Evolutionary conservation across 139 green algal species (phyloP).

Genomic region (Auxenochlorella pyrenoidosa): DNA sequence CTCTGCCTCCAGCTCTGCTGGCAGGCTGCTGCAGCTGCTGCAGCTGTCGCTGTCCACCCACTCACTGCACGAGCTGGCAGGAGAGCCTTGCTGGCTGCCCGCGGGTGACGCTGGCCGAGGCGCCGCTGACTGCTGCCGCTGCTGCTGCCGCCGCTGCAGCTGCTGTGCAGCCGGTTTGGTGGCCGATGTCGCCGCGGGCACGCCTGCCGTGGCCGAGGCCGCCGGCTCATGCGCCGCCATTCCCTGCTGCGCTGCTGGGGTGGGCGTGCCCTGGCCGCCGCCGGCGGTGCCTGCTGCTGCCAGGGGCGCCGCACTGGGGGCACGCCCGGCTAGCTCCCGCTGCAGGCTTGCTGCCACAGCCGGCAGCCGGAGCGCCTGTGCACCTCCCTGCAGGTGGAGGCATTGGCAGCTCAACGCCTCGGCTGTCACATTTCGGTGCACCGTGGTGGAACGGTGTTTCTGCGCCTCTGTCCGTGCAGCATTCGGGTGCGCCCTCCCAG

Average conservation of each 20-base stretch:
- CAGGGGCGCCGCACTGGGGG: neutral
- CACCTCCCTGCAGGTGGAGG: neutral
- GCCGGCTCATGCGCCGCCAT: neutral
- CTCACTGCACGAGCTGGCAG: neutral
- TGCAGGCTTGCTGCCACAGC: neutral
- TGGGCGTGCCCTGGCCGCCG: too few species aligned
- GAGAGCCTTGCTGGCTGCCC: neutral
- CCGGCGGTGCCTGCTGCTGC: neutral
- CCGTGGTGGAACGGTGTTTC: too few species aligned
- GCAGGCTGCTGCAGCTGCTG: conserved; percentile 2
- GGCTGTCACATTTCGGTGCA: too few species aligned
- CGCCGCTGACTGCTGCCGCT: neutral
- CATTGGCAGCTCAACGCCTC: neutral
- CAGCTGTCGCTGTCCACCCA: neutral
- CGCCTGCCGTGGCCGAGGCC: neutral
- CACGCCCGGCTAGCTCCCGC: neutral
- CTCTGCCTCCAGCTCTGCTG: neutral
- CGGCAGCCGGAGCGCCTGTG: neutral
- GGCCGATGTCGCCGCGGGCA: neutral
- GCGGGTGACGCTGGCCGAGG: neutral
- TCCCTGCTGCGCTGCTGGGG: too few species aligned
- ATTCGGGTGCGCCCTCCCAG: too few species aligned
- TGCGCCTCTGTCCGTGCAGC: neutral
- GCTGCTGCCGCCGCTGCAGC: too few species aligned
- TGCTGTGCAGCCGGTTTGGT: neutral